A percentile compares a stretch with the other conserved stretches of the same genome.
phyloP scores from a whole-genome alignment of 306 rosid species.

The Heteromeles arbutifolia region DNA sequence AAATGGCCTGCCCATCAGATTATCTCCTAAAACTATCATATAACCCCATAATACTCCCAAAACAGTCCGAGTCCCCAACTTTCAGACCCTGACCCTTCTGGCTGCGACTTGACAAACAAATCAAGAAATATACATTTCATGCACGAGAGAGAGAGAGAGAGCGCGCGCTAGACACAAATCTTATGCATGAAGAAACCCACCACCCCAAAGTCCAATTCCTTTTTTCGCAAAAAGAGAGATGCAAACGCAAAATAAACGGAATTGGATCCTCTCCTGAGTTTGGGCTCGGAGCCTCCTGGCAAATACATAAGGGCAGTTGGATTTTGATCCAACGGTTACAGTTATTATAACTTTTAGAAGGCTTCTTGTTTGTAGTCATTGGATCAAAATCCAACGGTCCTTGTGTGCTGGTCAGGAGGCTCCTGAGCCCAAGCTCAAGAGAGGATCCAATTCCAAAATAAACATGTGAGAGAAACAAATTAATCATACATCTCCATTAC shows the following conservation, averaged over 20 bases:
- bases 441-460: too few species aligned
- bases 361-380: too few species aligned
- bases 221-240: constrained; percentile 23
- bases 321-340: too few species aligned
- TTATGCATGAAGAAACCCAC: background rate
- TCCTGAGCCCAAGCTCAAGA: too few species aligned
- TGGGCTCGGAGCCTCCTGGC: too few species aligned
- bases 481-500: background rate
- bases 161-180: background rate
- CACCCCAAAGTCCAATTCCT: constrained; percentile 8
- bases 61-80: background rate
- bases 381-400: too few species aligned
- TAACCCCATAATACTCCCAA: background rate
- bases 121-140: background rate
- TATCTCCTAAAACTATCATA: constrained; percentile 31
- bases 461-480: background rate
- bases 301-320: too few species aligned
- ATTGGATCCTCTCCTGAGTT: too few species aligned
- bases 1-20: constrained; percentile 76
- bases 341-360: too few species aligned
- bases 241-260: background rate
- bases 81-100: background rate
- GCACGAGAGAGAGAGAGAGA: background rate
- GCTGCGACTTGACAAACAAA: background rate
- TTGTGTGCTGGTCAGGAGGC: too few species aligned